Evolutionary conservation across 2,329 filamentous ascomycete genomes (phyloP).

Genomic region (Gaeumannomyces sp.): DNA sequence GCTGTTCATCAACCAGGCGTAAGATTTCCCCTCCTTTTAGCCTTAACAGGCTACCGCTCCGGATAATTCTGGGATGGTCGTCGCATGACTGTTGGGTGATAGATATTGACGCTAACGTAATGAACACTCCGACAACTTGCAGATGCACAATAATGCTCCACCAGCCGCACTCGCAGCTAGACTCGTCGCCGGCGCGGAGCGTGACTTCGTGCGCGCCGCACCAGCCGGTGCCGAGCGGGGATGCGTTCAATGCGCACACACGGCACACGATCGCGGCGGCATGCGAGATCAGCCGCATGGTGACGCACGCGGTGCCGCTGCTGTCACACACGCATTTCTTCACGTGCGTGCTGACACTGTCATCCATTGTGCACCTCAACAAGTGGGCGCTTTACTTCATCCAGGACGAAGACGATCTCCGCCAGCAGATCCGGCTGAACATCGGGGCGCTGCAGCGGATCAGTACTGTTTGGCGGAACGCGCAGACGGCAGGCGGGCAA

Average conservation of each 20-base stretch:
- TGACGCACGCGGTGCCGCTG: conserved; percentile 66
- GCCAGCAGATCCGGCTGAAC: conserved; percentile 71
- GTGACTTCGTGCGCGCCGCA: conserved; percentile 64
- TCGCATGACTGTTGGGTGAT: background rate
- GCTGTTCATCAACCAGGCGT: conserved; percentile 66
- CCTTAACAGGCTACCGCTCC: background rate
- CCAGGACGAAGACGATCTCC: conserved; percentile 58
- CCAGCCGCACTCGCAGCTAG: conserved; percentile 71
- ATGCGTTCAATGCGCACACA: conserved; percentile 61
- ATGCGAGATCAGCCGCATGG: conserved; percentile 67
- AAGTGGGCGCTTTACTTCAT: conserved; percentile 65
- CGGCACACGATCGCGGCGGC: conserved; percentile 76
- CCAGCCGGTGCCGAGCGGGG: conserved; percentile 39
- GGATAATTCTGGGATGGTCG: conserved; percentile 7
- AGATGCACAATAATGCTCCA: conserved; percentile 68
- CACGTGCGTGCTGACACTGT: conserved; percentile 71
- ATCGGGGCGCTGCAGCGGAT: conserved; percentile 68
- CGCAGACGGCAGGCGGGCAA: conserved; percentile 62
- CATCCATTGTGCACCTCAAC: conserved; percentile 74
- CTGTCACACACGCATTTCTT: conserved; percentile 78
- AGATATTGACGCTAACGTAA: background rate
- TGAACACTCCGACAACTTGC: background rate
- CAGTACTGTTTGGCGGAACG: conserved; percentile 66
- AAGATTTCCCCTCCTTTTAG: conserved; percentile 20
- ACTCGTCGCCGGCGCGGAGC: conserved; percentile 49